Conservation (phyloP, 2,329 filamentous ascomycete species). For the Colletotrichum zoysiae region DNA sequence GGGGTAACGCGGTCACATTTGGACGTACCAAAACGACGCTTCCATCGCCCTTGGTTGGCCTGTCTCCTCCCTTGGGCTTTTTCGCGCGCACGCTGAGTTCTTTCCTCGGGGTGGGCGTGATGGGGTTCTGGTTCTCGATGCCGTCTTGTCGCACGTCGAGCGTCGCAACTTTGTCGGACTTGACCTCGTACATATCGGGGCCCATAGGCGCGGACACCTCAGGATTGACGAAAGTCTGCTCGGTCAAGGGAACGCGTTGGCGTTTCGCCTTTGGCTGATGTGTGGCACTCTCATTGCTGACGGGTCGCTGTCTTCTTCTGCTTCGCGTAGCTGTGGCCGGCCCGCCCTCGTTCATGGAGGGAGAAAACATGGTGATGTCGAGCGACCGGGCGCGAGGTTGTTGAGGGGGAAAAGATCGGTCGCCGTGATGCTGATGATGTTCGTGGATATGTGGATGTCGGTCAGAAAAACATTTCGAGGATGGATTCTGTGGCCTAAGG, state of each 20-base stretch:
- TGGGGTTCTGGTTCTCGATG: conserved; percentile 56
- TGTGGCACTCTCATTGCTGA: conserved; percentile 65
- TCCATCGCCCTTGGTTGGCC: conserved; percentile 75
- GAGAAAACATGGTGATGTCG: conserved; percentile 68
- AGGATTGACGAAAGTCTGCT: conserved; percentile 68
- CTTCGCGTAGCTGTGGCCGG: conserved; percentile 70
- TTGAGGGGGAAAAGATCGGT: conserved; percentile 13
- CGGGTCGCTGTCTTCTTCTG: conserved; percentile 71
- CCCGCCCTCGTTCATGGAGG: conserved; percentile 63
- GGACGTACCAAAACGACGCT: conserved; percentile 73
- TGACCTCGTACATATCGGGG: conserved; percentile 69
- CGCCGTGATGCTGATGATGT: conserved; percentile 38
- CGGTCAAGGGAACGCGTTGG: conserved; percentile 68
- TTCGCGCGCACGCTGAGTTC: conserved; percentile 73
- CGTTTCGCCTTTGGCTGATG: conserved; percentile 75
- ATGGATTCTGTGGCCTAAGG: conserved; percentile 39
- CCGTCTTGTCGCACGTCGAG: conserved; percentile 61
- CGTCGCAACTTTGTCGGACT: conserved; percentile 63
- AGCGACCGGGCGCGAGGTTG: conserved; percentile 37
- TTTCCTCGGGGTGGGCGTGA: conserved; percentile 54
- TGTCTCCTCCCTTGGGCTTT: conserved; percentile 72
- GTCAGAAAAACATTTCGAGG: conserved; percentile 43
- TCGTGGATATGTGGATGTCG: conserved; percentile 17
- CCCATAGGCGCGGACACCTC: conserved; percentile 51
- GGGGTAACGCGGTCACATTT: conserved; percentile 22